Evolutionary conservation across 768 basidiomycete species (phyloP).

Genomic region (Tubosaeta sp.): DNA sequence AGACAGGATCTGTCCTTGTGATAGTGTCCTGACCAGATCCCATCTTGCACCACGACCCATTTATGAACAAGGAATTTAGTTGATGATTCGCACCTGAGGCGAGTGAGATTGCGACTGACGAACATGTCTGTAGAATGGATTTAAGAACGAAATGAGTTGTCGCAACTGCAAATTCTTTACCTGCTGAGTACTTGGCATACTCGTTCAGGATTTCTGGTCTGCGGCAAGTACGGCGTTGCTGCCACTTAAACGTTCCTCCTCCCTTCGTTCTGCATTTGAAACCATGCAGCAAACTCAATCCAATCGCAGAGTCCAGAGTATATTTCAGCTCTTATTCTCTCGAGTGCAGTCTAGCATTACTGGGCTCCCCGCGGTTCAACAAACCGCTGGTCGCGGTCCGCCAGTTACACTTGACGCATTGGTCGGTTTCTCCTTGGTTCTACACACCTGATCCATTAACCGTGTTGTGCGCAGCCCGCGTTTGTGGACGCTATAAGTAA

Average conservation of each 20-base stretch:
- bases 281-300: constrained; percentile 6
- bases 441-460: background rate
- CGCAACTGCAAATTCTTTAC: no score
- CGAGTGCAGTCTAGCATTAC: constrained; percentile 4
- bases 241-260: background rate
- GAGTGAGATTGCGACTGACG: background rate
- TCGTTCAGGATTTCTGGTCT: background rate
- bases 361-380: constrained; percentile 24
- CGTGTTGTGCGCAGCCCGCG: constrained; percentile 36
- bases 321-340: constrained; percentile 14
- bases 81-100: background rate
- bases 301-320: constrained; percentile 2
- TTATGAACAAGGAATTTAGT: background rate
- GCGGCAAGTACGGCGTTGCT: background rate
- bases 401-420: constrained; percentile 24
- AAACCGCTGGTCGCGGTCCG: constrained; percentile 26
- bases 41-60: background rate
- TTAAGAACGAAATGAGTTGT: no score
- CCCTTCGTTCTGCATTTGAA: background rate
- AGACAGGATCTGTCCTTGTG: constrained; percentile 4
- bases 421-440: constrained; percentile 15
- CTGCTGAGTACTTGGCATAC: no score
- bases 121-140: background rate
- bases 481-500: constrained; percentile 46
- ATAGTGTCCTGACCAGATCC: constrained; percentile 4